These are phyloP conservation scores for Climacium dendroides DNA, from an alignment of 225 moss, liverwort and hornwort species.

Conservation along the genomic window DNA sequence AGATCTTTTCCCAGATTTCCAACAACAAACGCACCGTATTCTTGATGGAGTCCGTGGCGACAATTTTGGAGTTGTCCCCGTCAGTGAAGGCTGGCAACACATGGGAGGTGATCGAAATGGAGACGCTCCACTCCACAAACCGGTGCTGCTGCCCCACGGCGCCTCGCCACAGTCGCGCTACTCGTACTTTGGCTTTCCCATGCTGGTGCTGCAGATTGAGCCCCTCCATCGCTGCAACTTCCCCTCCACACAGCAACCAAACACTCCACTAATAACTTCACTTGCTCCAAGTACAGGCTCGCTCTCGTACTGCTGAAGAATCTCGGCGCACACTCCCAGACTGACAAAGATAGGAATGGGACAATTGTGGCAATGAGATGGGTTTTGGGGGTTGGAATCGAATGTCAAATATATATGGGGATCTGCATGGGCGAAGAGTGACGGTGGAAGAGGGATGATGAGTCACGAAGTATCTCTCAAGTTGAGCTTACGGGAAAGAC, in stretches of 20 bases:
- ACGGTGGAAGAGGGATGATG: not conserved
- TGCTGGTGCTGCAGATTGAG: slow-evolving; percentile 69
- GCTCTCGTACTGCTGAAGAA: not conserved
- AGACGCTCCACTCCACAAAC: slow-evolving; percentile 72
- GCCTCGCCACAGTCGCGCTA: slow-evolving; percentile 66
- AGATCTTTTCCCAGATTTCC: not conserved
- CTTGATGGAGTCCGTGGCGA: slow-evolving; percentile 94
- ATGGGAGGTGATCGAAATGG: slow-evolving; percentile 62
- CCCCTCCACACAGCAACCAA: no score
- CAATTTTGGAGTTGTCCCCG: slow-evolving; percentile 64
- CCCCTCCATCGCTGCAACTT: slow-evolving; percentile 2
- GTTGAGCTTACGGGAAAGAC: not conserved
- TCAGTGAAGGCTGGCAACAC: slow-evolving; percentile 58
- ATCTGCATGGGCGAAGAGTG: not conserved
- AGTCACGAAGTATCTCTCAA: no score
- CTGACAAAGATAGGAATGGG: not conserved
- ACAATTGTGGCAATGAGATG: not conserved
- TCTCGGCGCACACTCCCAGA: not conserved
- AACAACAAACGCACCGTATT: slow-evolving; percentile 50
- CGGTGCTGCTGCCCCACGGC: slow-evolving; percentile 17
- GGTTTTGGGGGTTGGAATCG: not conserved
- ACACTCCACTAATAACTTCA: not conserved
- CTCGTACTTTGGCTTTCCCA: slow-evolving; percentile 80
- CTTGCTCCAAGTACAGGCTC: not conserved
- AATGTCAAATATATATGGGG: not conserved